phyloP scores from a whole-genome alignment of 177 flowering plant species.

The Tripterygium wilfordii region DNA sequence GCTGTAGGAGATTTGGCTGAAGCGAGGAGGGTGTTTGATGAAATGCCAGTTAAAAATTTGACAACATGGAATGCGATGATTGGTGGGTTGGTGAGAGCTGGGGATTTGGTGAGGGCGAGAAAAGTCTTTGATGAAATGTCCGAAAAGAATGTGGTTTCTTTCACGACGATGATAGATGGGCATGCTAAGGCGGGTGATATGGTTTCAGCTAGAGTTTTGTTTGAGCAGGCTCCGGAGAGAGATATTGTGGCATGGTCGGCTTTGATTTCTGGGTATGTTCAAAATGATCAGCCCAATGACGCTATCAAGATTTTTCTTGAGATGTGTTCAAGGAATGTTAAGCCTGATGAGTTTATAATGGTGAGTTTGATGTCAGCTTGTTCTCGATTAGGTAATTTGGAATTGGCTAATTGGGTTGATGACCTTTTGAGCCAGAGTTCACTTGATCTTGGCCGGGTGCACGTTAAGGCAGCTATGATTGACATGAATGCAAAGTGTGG shows the following conservation, averaged over 20 bases:
- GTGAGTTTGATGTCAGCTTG: slow-evolving; percentile 79
- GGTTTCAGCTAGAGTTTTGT: slow-evolving; percentile 56
- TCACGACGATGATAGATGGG: slow-evolving; percentile 63
- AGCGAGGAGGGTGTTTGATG: slow-evolving; percentile 35
- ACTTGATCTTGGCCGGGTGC: slow-evolving; percentile 28
- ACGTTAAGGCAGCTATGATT: slow-evolving; percentile 52
- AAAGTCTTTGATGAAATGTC: slow-evolving; percentile 63
- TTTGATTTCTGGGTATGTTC: slow-evolving; percentile 68
- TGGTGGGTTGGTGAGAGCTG: slow-evolving; percentile 38
- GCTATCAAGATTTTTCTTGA: slow-evolving; percentile 49
- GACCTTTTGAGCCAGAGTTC: slow-evolving; percentile 22
- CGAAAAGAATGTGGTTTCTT: slow-evolving; percentile 43
- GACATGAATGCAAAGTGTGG: slow-evolving; percentile 88
- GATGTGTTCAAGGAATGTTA: slow-evolving; percentile 33
- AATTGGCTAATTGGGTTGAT: slow-evolving; percentile 57
- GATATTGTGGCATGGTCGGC: slow-evolving; percentile 70
- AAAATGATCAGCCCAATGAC: slow-evolving; percentile 58
- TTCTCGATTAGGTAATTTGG: slow-evolving; percentile 46
- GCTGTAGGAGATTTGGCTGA: slow-evolving; percentile 31
- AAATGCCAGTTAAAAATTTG: slow-evolving; percentile 34
- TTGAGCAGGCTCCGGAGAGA: slow-evolving; percentile 35
- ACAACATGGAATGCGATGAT: slow-evolving; percentile 65
- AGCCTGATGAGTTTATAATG: slow-evolving; percentile 57
- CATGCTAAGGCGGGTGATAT: slow-evolving; percentile 75
- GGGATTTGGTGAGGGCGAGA: slow-evolving; percentile 49